Percentiles rank a stretch among this genome's conserved stretches.
Conservation (phyloP, 2,329 filamentous ascomycete genomes). For the Pseudocercospora macadamiae region DNA sequence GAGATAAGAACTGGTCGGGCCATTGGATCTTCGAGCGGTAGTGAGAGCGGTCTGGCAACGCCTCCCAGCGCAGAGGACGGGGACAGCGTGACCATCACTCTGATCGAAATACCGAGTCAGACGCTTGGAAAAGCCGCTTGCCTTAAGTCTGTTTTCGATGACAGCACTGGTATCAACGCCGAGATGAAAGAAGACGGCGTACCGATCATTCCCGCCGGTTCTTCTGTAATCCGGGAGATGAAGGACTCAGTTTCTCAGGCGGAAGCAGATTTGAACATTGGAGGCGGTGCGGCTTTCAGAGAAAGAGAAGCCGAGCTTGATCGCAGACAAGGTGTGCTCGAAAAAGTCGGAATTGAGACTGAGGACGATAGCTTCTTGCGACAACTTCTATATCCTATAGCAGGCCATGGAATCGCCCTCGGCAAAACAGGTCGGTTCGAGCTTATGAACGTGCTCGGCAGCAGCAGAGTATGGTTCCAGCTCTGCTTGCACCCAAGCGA, state of each 20-base stretch:
- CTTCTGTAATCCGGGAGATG: slow-evolving; percentile 86
- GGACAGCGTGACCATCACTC: slow-evolving; percentile 85
- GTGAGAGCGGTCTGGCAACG: slow-evolving; percentile 60
- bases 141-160: slow-evolving; percentile 89
- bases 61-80: slow-evolving; percentile 69
- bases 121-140: slow-evolving; percentile 83
- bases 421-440: slow-evolving; percentile 80
- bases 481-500: slow-evolving; percentile 90
- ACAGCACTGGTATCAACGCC: slow-evolving; percentile 86
- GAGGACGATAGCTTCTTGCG: slow-evolving; percentile 83
- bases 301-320: slow-evolving; percentile 80
- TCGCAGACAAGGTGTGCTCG: slow-evolving; percentile 78
- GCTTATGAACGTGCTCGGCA: slow-evolving; percentile 71
- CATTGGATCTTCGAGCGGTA: slow-evolving; percentile 69
- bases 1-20: slow-evolving; percentile 71
- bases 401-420: slow-evolving; percentile 76
- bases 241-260: slow-evolving; percentile 75
- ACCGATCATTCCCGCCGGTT: slow-evolving; percentile 71
- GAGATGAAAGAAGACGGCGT: slow-evolving; percentile 98
- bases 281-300: slow-evolving; percentile 65
- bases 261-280: slow-evolving; percentile 77
- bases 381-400: slow-evolving; percentile 76
- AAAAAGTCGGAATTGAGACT: slow-evolving; percentile 81
- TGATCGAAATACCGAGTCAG: slow-evolving; percentile 82
- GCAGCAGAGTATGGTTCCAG: slow-evolving; percentile 94